Evolutionary conservation across 176 grass and related monocot species (phyloP), one percentile per base, ranked within the genome.

Genomic region (Avena sativa): DNA sequence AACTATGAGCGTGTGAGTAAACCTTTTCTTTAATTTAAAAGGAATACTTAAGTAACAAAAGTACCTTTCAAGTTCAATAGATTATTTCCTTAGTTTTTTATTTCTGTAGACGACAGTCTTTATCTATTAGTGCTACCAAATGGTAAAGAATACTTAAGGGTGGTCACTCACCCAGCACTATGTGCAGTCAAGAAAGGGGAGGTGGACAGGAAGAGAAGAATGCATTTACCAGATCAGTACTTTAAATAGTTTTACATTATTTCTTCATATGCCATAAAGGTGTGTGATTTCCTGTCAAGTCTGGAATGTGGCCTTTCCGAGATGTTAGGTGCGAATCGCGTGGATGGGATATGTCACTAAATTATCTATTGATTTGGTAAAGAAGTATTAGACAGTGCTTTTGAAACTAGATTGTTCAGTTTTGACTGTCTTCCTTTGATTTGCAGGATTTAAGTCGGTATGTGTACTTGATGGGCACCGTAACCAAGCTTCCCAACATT

Each of bases 1-100:
- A 70, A 23, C 80, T 82, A 82, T 82, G 48, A 70, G 40, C 28
- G 28, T 9, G 80, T 69, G 80, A 82, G 80, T 69, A 82, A 25
- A 52, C 63, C 47, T 51, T 48, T 46, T 69, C 80, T 82, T 32
- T 38, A 68, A 34, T 82, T 28, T 38, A 64, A 63, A 48, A 26
- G 10, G 26, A 34, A 1, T 58, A 79, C 19, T 79, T 59, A 60
- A 74, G 32, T 60, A 44, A 40, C 20, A 51, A 36, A 81, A 68
- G 50, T 11, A n/a, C 26, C 32, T 53, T 69, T 12, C 25, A 23
- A 81, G 79, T 66, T 50, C 2, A 67, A n/a, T 74, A 50, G 46
- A 74, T 74, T 74, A 51, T 26, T 74, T 71, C 44, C 44, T 46
- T 66, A 4, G 25, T 30, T 66, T 5, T 14, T 66, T 66, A 13